phyloP scores from a whole-genome alignment of 2,329 filamentous ascomycete genomes.

The Neobulgaria alba region DNA sequence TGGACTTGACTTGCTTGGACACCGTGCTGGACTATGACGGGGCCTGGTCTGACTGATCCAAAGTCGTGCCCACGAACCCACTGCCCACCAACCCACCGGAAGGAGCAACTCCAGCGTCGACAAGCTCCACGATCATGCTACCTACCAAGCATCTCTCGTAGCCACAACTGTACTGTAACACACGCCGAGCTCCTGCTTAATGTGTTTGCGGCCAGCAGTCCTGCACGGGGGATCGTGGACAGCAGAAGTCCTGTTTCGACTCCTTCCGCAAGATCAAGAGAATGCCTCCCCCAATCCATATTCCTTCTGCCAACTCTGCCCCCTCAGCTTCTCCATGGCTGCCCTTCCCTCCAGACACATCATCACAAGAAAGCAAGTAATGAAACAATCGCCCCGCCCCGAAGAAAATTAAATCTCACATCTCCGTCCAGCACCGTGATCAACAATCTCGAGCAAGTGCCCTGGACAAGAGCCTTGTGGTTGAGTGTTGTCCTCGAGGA shows the following conservation, averaged over 20 bases:
- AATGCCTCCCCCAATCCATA: background rate
- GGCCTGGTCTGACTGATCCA: too few relatives aligned
- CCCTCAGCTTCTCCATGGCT: background rate
- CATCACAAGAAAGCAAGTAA: background rate
- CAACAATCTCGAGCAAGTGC: background rate
- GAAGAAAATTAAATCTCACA: background rate
- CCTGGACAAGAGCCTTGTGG: background rate
- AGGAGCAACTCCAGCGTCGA: too few relatives aligned
- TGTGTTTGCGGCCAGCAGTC: too few relatives aligned
- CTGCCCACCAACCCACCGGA: too few relatives aligned
- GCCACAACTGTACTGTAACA: background rate
- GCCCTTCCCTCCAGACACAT: background rate
- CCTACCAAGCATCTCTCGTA: background rate
- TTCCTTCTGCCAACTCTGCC: background rate
- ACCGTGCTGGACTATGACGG: too few relatives aligned
- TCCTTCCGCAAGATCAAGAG: too few relatives aligned
- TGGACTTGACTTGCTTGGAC: too few relatives aligned
- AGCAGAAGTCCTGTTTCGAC: too few relatives aligned
- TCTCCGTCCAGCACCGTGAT: background rate
- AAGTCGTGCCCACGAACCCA: too few relatives aligned
- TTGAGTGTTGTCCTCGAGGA: background rate
- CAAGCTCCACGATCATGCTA: background rate
- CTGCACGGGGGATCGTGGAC: too few relatives aligned
- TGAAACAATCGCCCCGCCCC: background rate
- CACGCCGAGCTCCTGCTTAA: background rate